Conservation (phyloP, 495 filamentous ascomycete species). For the Xylaria intraflava region DNA sequence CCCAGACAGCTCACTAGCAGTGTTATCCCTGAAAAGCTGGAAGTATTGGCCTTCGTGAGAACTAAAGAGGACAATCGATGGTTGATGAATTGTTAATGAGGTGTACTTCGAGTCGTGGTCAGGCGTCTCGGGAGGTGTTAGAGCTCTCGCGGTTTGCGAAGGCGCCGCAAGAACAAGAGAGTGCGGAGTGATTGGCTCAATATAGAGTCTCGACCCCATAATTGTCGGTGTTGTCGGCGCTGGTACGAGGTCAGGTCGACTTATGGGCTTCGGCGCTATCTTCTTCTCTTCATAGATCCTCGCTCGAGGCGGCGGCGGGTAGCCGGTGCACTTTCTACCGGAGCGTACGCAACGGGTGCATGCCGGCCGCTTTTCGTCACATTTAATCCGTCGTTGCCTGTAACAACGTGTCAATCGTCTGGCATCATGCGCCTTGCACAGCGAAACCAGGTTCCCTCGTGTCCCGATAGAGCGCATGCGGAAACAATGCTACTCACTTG, state of each 20-base stretch:
- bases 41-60: conserved; percentile 50
- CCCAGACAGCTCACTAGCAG: conserved; percentile 52
- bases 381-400: conserved; percentile 59
- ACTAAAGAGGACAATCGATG: conserved; percentile 32
- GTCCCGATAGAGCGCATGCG: neutral
- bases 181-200: neutral
- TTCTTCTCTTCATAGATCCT: conserved; percentile 34
- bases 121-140: conserved; percentile 9
- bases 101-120: neutral
- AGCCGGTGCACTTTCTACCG: conserved; percentile 44
- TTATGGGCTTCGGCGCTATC: conserved; percentile 40
- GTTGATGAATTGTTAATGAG: conserved; percentile 19
- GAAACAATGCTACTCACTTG: conserved; percentile 38
- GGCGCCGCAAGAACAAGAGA: neutral
- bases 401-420: conserved; percentile 11
- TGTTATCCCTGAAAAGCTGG: conserved; percentile 52
- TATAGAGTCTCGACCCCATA: neutral
- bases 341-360: conserved; percentile 52
- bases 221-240: neutral
- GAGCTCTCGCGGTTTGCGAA: neutral
- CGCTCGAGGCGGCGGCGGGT: conserved; percentile 42
- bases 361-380: conserved; percentile 55
- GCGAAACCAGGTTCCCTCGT: no score
- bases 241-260: conserved; percentile 13
- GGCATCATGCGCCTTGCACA: conserved; percentile 2